Conservation (phyloP, 1,284 basidiomycete species). For the Tilletiopsis washingtonensis region DNA sequence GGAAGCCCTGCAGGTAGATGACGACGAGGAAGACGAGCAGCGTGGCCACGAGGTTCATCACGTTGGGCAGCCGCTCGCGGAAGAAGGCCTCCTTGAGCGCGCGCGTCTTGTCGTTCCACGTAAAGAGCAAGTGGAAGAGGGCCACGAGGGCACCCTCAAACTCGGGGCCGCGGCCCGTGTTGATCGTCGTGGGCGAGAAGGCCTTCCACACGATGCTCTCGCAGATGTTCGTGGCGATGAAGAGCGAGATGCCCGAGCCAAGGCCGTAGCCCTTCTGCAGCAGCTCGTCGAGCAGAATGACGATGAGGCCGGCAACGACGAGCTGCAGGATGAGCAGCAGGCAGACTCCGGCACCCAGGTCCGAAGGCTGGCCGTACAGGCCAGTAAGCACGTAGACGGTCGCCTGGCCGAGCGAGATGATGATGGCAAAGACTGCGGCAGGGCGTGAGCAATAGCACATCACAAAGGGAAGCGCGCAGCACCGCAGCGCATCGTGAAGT, state of each 20-base stretch:
- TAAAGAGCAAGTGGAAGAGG: slow-evolving; percentile 94
- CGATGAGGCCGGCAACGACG: slow-evolving; percentile 85
- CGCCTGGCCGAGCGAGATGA: slow-evolving; percentile 91
- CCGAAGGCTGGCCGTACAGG: slow-evolving; percentile 86
- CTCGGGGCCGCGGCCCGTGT: slow-evolving; percentile 95
- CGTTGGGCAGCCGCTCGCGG: slow-evolving; percentile 89
- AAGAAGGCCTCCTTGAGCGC: slow-evolving; percentile 97
- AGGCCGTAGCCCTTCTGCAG: slow-evolving; percentile 98
- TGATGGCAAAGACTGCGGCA: slow-evolving; percentile 86
- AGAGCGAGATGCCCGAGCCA: slow-evolving; percentile 94
- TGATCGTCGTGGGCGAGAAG: slow-evolving; percentile 94
- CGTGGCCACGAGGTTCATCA: slow-evolving; percentile 95
- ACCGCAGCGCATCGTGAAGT: too few relatives aligned
- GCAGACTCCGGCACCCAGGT: slow-evolving; percentile 93
- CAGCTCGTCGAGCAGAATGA: slow-evolving; percentile 95
- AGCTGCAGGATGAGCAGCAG: slow-evolving; percentile 89
- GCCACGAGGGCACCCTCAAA: slow-evolving; percentile 95
- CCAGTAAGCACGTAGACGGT: slow-evolving; percentile 96
- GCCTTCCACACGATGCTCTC: slow-evolving; percentile 99
- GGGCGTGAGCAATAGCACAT: too few relatives aligned
- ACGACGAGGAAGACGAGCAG: slow-evolving; percentile 84
- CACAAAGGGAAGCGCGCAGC: too few relatives aligned
- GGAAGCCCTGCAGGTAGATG: slow-evolving; percentile 98
- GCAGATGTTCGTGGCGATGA: slow-evolving; percentile 99
- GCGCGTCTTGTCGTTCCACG: slow-evolving; percentile 96